These are phyloP conservation scores for Cystobasidiopsis lactophilus DNA, from an alignment of 768 basidiomycete genomes.

Conservation along the genomic window DNA sequence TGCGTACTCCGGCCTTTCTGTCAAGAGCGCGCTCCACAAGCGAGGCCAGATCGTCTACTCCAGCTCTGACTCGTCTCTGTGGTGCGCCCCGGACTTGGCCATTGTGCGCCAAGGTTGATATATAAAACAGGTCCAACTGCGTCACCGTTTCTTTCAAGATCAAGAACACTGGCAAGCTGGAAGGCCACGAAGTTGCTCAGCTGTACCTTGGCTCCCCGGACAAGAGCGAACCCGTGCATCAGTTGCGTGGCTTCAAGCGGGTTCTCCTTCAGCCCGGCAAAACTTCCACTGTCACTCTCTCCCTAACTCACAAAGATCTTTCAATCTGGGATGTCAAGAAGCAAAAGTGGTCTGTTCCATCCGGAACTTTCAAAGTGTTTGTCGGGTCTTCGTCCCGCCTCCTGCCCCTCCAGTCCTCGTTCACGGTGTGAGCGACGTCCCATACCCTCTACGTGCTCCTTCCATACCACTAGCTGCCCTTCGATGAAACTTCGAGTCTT, in stretches of 20 bases:
- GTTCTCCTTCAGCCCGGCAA: slow-evolving; percentile 17
- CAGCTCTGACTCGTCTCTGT: too few relatives aligned
- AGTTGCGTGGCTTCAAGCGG: slow-evolving; percentile 23
- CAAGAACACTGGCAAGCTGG: slow-evolving; percentile 23
- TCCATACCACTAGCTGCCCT: too few relatives aligned
- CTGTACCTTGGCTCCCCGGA: slow-evolving; percentile 23
- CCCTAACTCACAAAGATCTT: slow-evolving; percentile 12
- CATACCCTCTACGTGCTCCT: too few relatives aligned
- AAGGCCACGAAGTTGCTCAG: slow-evolving; percentile 25
- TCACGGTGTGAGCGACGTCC: background rate
- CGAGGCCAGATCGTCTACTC: background rate
- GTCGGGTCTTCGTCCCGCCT: slow-evolving; percentile 14
- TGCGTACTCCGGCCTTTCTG: background rate
- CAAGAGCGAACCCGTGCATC: slow-evolving; percentile 21
- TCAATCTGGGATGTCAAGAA: slow-evolving; percentile 8
- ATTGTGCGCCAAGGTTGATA: too few relatives aligned
- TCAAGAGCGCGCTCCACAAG: slow-evolving; percentile 2
- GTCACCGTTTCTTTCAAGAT: slow-evolving; percentile 21
- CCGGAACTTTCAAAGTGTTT: slow-evolving; percentile 11
- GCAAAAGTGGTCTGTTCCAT: slow-evolving; percentile 13
- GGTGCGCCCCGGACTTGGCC: too few relatives aligned
- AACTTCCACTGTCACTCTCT: slow-evolving; percentile 19
- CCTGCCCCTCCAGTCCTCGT: slow-evolving; percentile 3
- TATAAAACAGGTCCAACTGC: too few relatives aligned
- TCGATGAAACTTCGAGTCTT: too few relatives aligned